Evolutionary conservation across 352 stramenopile genomes (phyloP), one percentile per base, ranked within the genome.

Genomic region (Pythium scleroteichum): DNA sequence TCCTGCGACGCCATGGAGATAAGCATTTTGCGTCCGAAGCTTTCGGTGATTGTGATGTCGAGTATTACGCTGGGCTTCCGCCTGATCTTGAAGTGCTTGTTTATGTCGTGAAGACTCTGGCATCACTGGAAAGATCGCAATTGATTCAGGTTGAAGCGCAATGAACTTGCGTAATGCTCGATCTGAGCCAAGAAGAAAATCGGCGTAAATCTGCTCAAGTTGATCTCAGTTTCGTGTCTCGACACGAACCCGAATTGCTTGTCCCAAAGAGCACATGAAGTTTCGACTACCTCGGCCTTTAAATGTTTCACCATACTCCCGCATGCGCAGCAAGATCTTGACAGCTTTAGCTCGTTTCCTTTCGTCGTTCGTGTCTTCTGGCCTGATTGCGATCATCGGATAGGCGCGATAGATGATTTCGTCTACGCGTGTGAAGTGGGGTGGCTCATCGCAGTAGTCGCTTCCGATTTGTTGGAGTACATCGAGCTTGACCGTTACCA

Each of bases 121-220:
- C 29, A 10, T 35, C 29, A 35, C 29, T 5, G 35, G 52, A 7
- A 59, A 24, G 40, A 59, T 59, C 7, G 24, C 39, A 27, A 59
- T 59, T 4, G 52, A n/a, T 39, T 50, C 22, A 5, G 51, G 52
- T 20, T 59, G 52, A 26, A 59, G 39, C 14, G 39, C 38, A n/a
- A 41, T 6, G 29, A 59, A 59, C 24, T 24, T 26, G n/a, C 52
- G 39, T 19, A 59, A 41, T 4, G 52, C 26, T 27, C 17, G 23
- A 19, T 59, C 52, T 3, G 38, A 16, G 4, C 52, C 52, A 6
- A 20, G 38, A 17, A 27, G 47, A 19, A 59, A 59, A 4, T 59
- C 52, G n/a, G 17, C 0, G 27, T 50, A 59, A n/a, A 59, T 59
- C 0, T 16, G 23, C 23, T 51, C 51, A 10, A 58, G 38, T 23